Conservation (phyloP, 225 moss, liverwort and hornwort species). For the Pleurozium schreberi region DNA sequence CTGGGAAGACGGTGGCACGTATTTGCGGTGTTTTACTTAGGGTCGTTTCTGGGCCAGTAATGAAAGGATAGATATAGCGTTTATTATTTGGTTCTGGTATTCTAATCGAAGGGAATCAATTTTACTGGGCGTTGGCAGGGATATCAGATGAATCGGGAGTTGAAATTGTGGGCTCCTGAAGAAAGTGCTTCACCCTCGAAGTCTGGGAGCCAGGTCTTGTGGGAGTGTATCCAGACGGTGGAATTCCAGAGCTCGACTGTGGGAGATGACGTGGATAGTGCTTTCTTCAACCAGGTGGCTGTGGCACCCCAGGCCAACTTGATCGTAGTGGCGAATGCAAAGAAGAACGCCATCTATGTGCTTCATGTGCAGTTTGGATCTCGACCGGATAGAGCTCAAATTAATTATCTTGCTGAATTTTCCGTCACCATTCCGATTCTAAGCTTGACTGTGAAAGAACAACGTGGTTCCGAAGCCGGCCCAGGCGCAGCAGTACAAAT, state of each 20-base stretch:
- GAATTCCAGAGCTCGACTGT: constrained; percentile 76
- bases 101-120: not conserved
- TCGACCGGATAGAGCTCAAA: constrained; percentile 50
- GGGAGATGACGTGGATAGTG: constrained; percentile 51
- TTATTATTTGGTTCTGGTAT: not conserved
- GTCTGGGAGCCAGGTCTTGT: constrained; percentile 47
- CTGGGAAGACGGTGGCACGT: not conserved
- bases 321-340: constrained; percentile 86
- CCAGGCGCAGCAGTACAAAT: constrained; percentile 78
- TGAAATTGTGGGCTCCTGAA: constrained; percentile 89
- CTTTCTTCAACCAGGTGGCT: constrained; percentile 90
- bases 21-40: not conserved
- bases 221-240: constrained; percentile 82
- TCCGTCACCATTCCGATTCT: constrained; percentile 85
- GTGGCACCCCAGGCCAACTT: constrained; percentile 70
- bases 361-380: constrained; percentile 89
- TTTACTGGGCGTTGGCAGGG: constrained; percentile 41
- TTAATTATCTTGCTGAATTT: constrained; percentile 90
- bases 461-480: constrained; percentile 61
- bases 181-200: constrained; percentile 47
- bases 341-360: constrained; percentile 84
- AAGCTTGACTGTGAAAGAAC: constrained; percentile 81
- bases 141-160: constrained; percentile 65
- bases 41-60: not conserved
- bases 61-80: not conserved